Percentiles rank a stretch among this genome's conserved stretches.
Conservation (phyloP, 225 moss, liverwort and hornwort genomes). For the Anthoceros angustus region DNA sequence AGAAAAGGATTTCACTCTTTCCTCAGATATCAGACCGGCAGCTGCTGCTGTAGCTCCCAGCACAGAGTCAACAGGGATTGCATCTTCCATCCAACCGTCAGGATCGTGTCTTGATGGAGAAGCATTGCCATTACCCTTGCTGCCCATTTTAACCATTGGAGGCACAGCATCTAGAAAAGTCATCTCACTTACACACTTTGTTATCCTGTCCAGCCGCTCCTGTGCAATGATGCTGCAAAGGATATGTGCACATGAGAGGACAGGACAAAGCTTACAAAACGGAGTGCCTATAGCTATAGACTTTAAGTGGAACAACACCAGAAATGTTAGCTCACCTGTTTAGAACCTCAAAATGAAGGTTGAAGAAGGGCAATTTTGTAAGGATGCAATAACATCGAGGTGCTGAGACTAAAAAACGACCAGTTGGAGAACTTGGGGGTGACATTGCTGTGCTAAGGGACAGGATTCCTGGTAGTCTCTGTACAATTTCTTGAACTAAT, state of each 20-base stretch:
- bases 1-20: constrained; percentile 72
- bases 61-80: constrained; percentile 80
- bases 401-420: constrained; percentile 84
- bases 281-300: constrained; percentile 6
- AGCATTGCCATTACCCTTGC: constrained; percentile 34
- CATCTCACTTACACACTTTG: constrained; percentile 95
- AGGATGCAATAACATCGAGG: constrained; percentile 98
- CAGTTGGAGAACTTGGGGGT: constrained; percentile 51
- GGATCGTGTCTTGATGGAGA: constrained; percentile 49
- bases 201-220: constrained; percentile 95
- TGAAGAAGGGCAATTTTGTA: constrained; percentile 76
- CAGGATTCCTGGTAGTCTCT: constrained; percentile 77
- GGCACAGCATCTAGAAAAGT: constrained; percentile 56
- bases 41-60: constrained; percentile 92
- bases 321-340: constrained; percentile 36
- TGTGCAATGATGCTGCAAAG: constrained; percentile 81
- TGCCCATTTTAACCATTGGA: constrained; percentile 51
- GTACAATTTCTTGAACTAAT: constrained; percentile 84
- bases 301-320: neutral
- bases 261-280: neutral
- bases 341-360: constrained; percentile 83
- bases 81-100: constrained; percentile 93
- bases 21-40: constrained; percentile 81
- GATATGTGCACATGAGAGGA: neutral
- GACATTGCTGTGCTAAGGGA: constrained; percentile 79